Conservation (phyloP, 257 asterid species). For the Rauvolfia tetraphylla region DNA sequence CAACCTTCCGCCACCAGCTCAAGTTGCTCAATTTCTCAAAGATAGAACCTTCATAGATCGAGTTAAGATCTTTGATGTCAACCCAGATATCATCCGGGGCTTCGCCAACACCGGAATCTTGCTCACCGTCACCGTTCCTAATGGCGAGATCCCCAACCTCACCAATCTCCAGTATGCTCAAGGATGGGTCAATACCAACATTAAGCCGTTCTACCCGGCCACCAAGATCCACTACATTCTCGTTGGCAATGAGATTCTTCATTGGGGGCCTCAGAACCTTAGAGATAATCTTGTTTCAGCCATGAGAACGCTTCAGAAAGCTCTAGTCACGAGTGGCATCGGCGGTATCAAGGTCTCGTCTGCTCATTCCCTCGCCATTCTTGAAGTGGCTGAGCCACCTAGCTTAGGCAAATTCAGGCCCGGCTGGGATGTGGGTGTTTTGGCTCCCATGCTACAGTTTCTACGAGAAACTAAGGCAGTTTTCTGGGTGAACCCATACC, state of each 20-base stretch:
- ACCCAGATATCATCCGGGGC: constrained; percentile 79
- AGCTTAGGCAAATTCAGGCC: constrained; percentile 63
- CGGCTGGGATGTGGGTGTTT: constrained; percentile 68
- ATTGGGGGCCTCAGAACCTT: constrained; percentile 82
- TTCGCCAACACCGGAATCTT: constrained; percentile 67
- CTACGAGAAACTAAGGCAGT: constrained; percentile 59
- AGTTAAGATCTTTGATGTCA: constrained; percentile 66
- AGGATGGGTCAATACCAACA: constrained; percentile 47
- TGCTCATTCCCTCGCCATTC: constrained; percentile 78
- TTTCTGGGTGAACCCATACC: constrained; percentile 92
- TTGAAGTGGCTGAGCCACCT: constrained; percentile 61
- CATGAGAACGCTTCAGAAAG: constrained; percentile 52
- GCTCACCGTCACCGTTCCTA: constrained; percentile 80
- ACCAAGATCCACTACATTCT: constrained; percentile 66
- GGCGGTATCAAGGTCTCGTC: constrained; percentile 52
- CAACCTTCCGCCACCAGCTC: constrained; percentile 77
- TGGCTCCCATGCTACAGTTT: constrained; percentile 64
- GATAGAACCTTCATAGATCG: constrained; percentile 66
- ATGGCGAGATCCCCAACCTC: constrained; percentile 68
- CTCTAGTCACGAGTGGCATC: constrained; percentile 41
- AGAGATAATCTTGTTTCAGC: constrained; percentile 70
- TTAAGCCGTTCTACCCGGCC: constrained; percentile 58
- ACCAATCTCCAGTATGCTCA: constrained; percentile 44
- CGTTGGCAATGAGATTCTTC: constrained; percentile 85
- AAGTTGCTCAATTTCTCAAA: constrained; percentile 71